Conservation (phyloP, 2,329 filamentous ascomycete genomes). For the Fusarium sp. region DNA sequence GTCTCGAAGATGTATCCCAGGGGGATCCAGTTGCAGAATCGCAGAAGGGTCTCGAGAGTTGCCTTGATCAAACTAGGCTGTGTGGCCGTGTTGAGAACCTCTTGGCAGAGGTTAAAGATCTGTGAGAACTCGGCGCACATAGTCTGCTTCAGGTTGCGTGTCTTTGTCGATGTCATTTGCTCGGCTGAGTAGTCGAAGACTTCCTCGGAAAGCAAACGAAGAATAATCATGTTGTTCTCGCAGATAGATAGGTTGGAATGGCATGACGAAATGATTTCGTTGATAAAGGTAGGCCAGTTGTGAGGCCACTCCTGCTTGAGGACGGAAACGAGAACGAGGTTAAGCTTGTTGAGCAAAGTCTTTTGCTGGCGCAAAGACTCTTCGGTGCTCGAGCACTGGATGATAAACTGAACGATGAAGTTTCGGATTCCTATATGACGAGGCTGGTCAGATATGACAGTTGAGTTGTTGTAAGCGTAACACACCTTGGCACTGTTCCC, state of each 20-base stretch:
- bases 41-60: constrained; percentile 94
- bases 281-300: constrained; percentile 99
- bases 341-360: constrained; percentile 96
- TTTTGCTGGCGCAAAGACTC: constrained; percentile 86
- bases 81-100: constrained; percentile 90
- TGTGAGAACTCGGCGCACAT: constrained; percentile 99
- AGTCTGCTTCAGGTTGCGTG: constrained; percentile 93
- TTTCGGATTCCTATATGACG: constrained; percentile 85
- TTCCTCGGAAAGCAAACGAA: constrained; percentile 94
- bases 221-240: constrained; percentile 99
- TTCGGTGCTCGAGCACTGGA: constrained; percentile 90
- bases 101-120: constrained; percentile 97
- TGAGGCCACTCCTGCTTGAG: constrained; percentile 99
- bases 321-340: constrained; percentile 95
- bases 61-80: constrained; percentile 92
- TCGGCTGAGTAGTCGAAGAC: constrained; percentile 99
- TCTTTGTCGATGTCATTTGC: constrained; percentile 99
- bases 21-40: constrained; percentile 99
- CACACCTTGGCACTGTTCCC: constrained; percentile 91
- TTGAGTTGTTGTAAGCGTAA: constrained; percentile 13
- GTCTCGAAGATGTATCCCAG: constrained; percentile 99
- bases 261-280: constrained; percentile 97
- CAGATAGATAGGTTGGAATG: constrained; percentile 96
- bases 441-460: constrained; percentile 25
- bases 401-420: constrained; percentile 98